These are phyloP conservation scores for Termitomyces sp. DNA, from an alignment of 768 basidiomycete genomes.

Conservation along the genomic window DNA sequence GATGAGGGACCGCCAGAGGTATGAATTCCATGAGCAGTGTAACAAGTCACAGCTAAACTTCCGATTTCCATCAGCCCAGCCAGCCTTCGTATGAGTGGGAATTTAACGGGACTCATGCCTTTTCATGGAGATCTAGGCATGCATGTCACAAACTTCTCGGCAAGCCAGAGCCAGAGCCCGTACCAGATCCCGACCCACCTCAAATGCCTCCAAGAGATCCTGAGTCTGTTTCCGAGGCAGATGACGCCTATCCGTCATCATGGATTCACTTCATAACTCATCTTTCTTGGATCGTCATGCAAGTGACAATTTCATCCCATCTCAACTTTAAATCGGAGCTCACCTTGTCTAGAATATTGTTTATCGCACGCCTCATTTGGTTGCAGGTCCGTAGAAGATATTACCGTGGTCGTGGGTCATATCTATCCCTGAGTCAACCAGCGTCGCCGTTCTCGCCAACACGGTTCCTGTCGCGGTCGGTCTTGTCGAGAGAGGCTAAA, in stretches of 20 bases:
- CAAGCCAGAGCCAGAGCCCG: background rate
- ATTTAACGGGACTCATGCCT: conserved; percentile 22
- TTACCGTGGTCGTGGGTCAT: background rate
- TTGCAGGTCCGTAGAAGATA: background rate
- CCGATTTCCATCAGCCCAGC: background rate
- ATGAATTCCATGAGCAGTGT: background rate
- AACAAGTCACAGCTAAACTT: background rate
- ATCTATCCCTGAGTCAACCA: background rate
- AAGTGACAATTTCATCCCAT: background rate
- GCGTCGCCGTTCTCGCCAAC: background rate
- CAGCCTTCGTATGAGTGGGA: conserved; percentile 14
- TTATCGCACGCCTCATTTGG: background rate
- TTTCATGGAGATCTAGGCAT: conserved; percentile 19
- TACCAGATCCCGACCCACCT: conserved; percentile 13
- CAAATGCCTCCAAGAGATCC: conserved; percentile 14
- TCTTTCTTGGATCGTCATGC: background rate
- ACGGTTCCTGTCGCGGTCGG: background rate
- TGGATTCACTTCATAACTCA: background rate
- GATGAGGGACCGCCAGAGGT: conserved; percentile 18
- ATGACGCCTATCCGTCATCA: background rate
- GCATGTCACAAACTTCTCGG: conserved; percentile 17
- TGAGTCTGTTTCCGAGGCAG: conserved; percentile 5
- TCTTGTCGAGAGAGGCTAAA: background rate
- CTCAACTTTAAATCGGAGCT: background rate
- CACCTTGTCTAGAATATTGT: background rate